These are phyloP conservation scores for Calonectria pseudoturangicola DNA, from an alignment of 2,329 filamentous ascomycete species.

Conservation along the genomic window DNA sequence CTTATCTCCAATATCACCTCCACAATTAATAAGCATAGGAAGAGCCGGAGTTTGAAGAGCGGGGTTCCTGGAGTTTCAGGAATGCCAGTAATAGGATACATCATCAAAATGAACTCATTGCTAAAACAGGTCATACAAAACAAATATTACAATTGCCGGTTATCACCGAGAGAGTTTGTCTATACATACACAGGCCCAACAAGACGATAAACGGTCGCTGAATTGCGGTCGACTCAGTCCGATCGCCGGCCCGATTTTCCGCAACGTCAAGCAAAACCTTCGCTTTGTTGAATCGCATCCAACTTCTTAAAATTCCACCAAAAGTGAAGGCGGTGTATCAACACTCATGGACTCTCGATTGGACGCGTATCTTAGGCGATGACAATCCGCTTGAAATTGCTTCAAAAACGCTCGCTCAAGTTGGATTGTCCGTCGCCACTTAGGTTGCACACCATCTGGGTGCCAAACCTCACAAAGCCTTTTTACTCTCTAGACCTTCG, in stretches of 20 bases:
- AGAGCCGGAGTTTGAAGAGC: not conserved
- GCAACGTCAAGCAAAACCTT: constrained; percentile 26
- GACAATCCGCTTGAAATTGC: constrained; percentile 43
- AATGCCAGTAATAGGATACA: not conserved
- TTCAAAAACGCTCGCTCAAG: constrained; percentile 45
- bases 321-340: constrained; percentile 40
- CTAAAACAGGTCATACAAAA: constrained; percentile 41
- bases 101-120: constrained; percentile 21
- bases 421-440: constrained; percentile 43
- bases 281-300: constrained; percentile 42
- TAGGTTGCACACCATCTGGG: constrained; percentile 35
- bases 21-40: constrained; percentile 23
- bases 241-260: constrained; percentile 27
- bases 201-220: constrained; percentile 31
- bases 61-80: constrained; percentile 23
- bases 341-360: constrained; percentile 38
- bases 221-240: constrained; percentile 19
- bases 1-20: constrained; percentile 15
- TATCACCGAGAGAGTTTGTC: constrained; percentile 50
- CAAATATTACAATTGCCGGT: constrained; percentile 55
- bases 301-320: constrained; percentile 40
- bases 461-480: constrained; percentile 36
- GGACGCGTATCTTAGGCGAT: constrained; percentile 38
- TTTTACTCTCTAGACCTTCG: constrained; percentile 27
- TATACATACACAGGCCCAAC: constrained; percentile 47